Conservation (phyloP, 805 yeast genomes). For the Naumovozyma baii region DNA sequence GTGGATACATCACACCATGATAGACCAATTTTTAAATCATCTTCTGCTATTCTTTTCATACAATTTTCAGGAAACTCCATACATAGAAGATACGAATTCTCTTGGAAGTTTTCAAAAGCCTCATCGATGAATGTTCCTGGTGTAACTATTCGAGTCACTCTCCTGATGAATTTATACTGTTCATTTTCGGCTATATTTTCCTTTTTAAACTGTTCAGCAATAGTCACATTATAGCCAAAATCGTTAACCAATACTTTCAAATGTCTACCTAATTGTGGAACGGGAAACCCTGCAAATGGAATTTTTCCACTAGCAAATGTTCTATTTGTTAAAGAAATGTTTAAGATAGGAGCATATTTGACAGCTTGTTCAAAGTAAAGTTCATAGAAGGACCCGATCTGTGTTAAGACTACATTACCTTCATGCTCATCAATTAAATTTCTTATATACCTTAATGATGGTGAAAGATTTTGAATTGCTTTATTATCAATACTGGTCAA, state of each 20-base stretch:
- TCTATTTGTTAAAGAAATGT: conserved; percentile 58
- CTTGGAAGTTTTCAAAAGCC: conserved; percentile 60
- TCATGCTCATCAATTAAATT: conserved; percentile 38
- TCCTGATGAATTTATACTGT: conserved; percentile 43
- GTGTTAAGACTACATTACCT: conserved; percentile 56
- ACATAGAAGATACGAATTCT: conserved; percentile 61
- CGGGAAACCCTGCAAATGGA: conserved; percentile 91
- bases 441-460: conserved; percentile 30
- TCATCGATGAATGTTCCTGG: conserved; percentile 93
- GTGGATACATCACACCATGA: conserved; percentile 86
- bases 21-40: conserved; percentile 47
- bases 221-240: conserved; percentile 61
- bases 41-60: conserved; percentile 30
- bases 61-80: conserved; percentile 49
- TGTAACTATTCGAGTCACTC: conserved; percentile 70
- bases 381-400: conserved; percentile 83
- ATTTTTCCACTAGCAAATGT: conserved; percentile 37
- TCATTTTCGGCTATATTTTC: conserved; percentile 26
- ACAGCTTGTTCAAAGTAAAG: conserved; percentile 85
- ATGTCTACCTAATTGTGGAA: conserved; percentile 58
- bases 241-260: conserved; percentile 65
- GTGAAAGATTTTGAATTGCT: conserved; percentile 13
- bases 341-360: conserved; percentile 56
- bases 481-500: background rate
- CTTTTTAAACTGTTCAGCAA: conserved; percentile 57